Percentiles rank a stretch among this genome's conserved stretches.
Evolutionary conservation across 192 early-diverging fungal genomes (phyloP).

Genomic region (Irineochytrium annulatum): DNA sequence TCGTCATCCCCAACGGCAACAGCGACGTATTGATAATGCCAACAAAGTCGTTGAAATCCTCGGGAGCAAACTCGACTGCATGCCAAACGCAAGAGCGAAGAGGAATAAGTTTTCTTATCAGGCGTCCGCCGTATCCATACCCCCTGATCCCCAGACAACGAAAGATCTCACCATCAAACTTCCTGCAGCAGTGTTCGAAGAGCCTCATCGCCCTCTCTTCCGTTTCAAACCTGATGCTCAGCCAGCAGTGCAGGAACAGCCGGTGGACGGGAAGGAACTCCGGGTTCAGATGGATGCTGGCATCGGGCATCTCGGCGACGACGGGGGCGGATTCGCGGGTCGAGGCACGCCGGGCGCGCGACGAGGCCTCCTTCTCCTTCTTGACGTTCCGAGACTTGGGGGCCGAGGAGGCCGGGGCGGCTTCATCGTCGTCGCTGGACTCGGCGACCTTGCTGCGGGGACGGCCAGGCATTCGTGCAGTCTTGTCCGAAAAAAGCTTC

Average conservation of each 20-base stretch:
- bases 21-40: background rate
- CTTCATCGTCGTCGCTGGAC: no score
- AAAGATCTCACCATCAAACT: background rate
- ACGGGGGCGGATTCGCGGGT: background rate
- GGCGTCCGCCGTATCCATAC: no score
- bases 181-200: background rate
- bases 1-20: background rate
- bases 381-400: no score
- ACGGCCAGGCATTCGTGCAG: no score
- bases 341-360: no score
- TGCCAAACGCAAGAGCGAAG: background rate
- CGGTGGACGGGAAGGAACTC: background rate
- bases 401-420: no score
- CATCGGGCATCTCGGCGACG: background rate
- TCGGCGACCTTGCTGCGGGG: no score
- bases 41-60: background rate
- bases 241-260: conserved; percentile 1
- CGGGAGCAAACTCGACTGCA: background rate
- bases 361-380: no score
- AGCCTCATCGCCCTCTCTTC: background rate
- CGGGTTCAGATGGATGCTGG: background rate
- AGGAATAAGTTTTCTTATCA: no score
- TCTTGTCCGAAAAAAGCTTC: no score
- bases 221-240: background rate
- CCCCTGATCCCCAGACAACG: no score